Evolutionary conservation across 371 early-diverging fungal genomes (phyloP).

Genomic region (Capniomyces stellatus): DNA sequence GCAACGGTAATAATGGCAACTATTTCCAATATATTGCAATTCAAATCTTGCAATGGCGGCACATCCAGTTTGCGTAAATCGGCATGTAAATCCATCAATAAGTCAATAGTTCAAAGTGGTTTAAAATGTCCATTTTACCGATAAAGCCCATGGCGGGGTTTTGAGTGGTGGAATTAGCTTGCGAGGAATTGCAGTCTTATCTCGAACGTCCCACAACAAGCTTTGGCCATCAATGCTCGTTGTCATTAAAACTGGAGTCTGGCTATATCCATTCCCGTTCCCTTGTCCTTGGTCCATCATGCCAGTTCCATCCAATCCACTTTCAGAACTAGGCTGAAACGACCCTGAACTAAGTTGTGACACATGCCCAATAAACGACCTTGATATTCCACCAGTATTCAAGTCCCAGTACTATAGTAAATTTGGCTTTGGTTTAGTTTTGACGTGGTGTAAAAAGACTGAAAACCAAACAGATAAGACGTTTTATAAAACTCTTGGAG

Average conservation of each 20-base stretch:
- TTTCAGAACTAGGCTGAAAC: constrained; percentile 47
- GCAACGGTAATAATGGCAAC: too few species aligned
- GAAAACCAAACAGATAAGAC: too few species aligned
- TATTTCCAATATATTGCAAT: too few species aligned
- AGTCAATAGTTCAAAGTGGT: too few species aligned
- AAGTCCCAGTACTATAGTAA: constrained; percentile 73
- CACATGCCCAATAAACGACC: constrained; percentile 45
- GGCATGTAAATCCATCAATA: too few species aligned
- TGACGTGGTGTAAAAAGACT: not conserved
- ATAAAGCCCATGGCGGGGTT: constrained; percentile 79
- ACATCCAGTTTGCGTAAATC: too few species aligned
- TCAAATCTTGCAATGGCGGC: too few species aligned
- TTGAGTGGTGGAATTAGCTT: constrained; percentile 37
- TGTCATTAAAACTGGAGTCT: constrained; percentile 36
- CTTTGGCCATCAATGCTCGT: constrained; percentile 75
- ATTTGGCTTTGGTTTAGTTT: not conserved
- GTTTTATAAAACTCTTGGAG: too few species aligned
- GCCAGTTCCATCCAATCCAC: constrained; percentile 4
- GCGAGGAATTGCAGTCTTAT: constrained; percentile 31
- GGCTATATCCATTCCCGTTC: too few species aligned
- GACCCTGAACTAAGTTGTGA: constrained; percentile 62
- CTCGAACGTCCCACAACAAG: constrained; percentile 64
- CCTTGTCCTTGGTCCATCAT: constrained; percentile 9
- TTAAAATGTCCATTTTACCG: too few species aligned
- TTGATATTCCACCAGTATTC: constrained; percentile 52